Percentiles rank a stretch among this genome's conserved stretches.
These are phyloP conservation scores for Microbotryum scabiosae DNA, from an alignment of 1,284 basidiomycete species.

Conservation along the genomic window DNA sequence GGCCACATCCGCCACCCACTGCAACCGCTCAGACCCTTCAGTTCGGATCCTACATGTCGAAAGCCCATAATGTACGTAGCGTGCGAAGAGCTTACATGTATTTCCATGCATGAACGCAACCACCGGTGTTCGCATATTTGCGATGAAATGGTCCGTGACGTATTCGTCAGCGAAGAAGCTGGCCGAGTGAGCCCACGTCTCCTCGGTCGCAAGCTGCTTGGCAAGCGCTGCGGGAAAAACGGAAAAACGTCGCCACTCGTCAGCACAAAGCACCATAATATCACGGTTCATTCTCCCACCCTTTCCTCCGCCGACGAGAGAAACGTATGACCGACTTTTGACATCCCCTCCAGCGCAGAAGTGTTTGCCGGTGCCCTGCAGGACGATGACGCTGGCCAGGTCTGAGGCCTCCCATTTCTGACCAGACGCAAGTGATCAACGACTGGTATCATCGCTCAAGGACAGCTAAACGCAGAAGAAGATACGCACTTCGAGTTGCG, in stretches of 20 bases:
- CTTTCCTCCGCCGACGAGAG: neutral
- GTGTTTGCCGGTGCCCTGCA: conserved; percentile 63
- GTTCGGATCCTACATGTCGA: conserved; percentile 5
- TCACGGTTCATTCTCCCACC: too few species aligned
- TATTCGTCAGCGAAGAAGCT: conserved; percentile 93
- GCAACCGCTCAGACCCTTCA: conserved; percentile 2
- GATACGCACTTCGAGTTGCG: conserved; percentile 59
- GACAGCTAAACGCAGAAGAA: neutral
- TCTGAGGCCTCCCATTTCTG: conserved; percentile 74
- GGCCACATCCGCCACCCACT: conserved; percentile 96
- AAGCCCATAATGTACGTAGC: neutral
- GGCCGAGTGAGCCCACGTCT: conserved; percentile 51
- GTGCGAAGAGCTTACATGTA: conserved; percentile 58
- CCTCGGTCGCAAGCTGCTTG: conserved; percentile 30
- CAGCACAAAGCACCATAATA: neutral
- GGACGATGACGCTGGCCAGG: conserved; percentile 66
- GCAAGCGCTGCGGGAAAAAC: conserved; percentile 17
- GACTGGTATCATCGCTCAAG: neutral
- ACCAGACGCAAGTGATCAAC: neutral
- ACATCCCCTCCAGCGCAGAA: conserved; percentile 97
- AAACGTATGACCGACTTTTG: conserved; percentile 49
- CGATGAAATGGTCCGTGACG: conserved; percentile 65
- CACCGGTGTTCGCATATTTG: conserved; percentile 73
- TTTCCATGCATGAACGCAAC: conserved; percentile 82
- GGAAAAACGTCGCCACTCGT: neutral